Evolutionary conservation across 1,284 basidiomycete species (phyloP), one percentile per base, ranked within the genome.

Genomic region (Sphagnurus paluster): DNA sequence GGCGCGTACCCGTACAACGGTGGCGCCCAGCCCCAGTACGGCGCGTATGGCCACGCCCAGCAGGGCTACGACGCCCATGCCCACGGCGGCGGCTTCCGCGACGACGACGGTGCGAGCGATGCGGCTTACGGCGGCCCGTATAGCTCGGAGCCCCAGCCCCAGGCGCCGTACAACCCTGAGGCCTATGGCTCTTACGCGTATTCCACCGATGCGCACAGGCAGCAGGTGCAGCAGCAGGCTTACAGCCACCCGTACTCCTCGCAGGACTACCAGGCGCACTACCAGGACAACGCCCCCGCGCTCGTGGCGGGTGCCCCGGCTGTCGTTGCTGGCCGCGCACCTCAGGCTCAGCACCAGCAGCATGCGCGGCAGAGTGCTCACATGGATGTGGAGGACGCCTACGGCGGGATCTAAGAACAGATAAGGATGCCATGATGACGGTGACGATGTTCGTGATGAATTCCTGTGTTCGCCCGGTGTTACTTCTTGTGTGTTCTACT

Each of bases 11-110:
- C 57, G 32, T 56, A 57, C 34, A 48, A 49, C 23, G 54, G 48
- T 3, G 52, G 47, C 17, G 48, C 50, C 9, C 66, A 69, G 38
- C 64, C 64, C n/a, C 67, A 65, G 36, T 65, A 62, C 41, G 70
- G 72, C 52, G 64, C 66, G 14, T 72, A 67, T 48, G 70, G 70
- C 19, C n/a, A n/a, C n/a, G n/a, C n/a, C n/a, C n/a, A n/a, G n/a
- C 41, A 52, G 25, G 40, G 38, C 25, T 47, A 51, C 23, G 56
- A 62, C 17, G 57, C 29, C 21, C n/a, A n/a, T n/a, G n/a, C n/a
- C n/a, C n/a, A n/a, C n/a, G n/a, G n/a, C n/a, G 33, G 39, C 29
- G 40, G 14, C 33, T 25, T 4, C 11, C 32, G 45, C 8, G 41
- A 44, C 25, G 48, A 63, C 25, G 58, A 62, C n/a, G 51, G 45